Evolutionary conservation across 2,329 filamentous ascomycete genomes (phyloP).

Genomic region (Cladorrhinum sp.): DNA sequence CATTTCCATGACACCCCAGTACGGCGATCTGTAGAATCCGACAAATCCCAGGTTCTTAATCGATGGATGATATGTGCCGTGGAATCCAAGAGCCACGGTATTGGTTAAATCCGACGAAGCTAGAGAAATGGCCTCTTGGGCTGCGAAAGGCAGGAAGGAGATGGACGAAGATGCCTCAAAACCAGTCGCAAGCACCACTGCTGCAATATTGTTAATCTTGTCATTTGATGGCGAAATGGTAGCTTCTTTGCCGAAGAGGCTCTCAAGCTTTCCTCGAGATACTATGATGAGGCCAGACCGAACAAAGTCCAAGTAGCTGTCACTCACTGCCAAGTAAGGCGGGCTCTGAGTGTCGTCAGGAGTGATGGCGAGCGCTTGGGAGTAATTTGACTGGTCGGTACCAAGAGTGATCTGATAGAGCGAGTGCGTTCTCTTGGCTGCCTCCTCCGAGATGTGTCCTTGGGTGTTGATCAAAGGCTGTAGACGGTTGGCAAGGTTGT

Average conservation of each 20-base stretch:
- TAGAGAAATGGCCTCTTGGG: slow-evolving; percentile 57
- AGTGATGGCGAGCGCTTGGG: slow-evolving; percentile 38
- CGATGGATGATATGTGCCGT: slow-evolving; percentile 58
- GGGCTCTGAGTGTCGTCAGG: slow-evolving; percentile 46
- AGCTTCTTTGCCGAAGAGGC: slow-evolving; percentile 36
- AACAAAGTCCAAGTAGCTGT: slow-evolving; percentile 72
- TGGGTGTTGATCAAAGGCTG: slow-evolving; percentile 59
- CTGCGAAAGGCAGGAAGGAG: slow-evolving; percentile 57
- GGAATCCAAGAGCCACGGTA: slow-evolving; percentile 66
- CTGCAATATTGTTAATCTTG: slow-evolving; percentile 55
- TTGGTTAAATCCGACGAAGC: slow-evolving; percentile 52
- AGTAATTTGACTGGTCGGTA: slow-evolving; percentile 53
- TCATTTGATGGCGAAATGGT: slow-evolving; percentile 31
- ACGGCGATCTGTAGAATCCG: slow-evolving; percentile 79
- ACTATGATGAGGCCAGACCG: slow-evolving; percentile 58
- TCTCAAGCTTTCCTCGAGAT: slow-evolving; percentile 46
- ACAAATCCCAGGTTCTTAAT: slow-evolving; percentile 71
- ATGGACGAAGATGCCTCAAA: slow-evolving; percentile 65
- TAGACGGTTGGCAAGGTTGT: slow-evolving; percentile 64
- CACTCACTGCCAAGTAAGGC: slow-evolving; percentile 66
- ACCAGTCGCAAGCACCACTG: slow-evolving; percentile 72
- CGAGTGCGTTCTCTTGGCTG: slow-evolving; percentile 52
- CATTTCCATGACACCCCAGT: slow-evolving; percentile 87
- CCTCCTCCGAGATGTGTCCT: slow-evolving; percentile 60
- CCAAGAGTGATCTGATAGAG: slow-evolving; percentile 49